Evolutionary conservation across 768 basidiomycete genomes (phyloP).

Genomic region (Fibroporia radiculosa): DNA sequence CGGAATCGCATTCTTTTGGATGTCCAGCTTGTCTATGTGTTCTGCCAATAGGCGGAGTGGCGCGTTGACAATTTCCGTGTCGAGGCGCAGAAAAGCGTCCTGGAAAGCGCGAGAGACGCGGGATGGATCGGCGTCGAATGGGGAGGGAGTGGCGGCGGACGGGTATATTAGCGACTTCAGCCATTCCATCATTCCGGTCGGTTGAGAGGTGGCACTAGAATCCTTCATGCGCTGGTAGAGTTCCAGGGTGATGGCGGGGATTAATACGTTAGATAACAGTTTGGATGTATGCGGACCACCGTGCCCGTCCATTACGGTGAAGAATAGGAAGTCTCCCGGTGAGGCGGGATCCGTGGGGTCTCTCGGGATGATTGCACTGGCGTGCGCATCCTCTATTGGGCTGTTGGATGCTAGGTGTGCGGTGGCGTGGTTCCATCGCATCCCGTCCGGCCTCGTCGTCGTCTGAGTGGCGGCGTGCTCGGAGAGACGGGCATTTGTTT

Average conservation of each 20-base stretch:
- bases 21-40: constrained; percentile 41
- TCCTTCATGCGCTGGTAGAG: constrained; percentile 25
- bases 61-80: constrained; percentile 72
- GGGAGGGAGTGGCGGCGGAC: constrained; percentile 16
- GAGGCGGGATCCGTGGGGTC: constrained; percentile 51
- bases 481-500: constrained; percentile 49
- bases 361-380: constrained; percentile 58
- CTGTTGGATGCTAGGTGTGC: constrained; percentile 80
- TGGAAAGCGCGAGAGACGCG: constrained; percentile 62
- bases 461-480: constrained; percentile 43
- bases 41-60: constrained; percentile 67
- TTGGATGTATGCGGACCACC: constrained; percentile 77
- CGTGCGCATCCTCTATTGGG: constrained; percentile 86
- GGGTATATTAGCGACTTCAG: constrained; percentile 34
- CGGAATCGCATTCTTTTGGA: constrained; percentile 43
- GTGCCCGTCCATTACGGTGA: constrained; percentile 90
- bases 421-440: constrained; percentile 70
- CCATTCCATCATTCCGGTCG: constrained; percentile 21
- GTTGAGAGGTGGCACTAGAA: neutral
- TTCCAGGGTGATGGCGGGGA: constrained; percentile 77
- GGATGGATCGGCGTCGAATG: constrained; percentile 39
- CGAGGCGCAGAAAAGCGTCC: constrained; percentile 74
- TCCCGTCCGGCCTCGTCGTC: constrained; percentile 42
- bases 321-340: constrained; percentile 74
- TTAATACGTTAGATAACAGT: constrained; percentile 75